Base-by-base conservation (phyloP, 495 filamentous ascomycete genomes). In the Aspergillus egyptiacus region DNA sequence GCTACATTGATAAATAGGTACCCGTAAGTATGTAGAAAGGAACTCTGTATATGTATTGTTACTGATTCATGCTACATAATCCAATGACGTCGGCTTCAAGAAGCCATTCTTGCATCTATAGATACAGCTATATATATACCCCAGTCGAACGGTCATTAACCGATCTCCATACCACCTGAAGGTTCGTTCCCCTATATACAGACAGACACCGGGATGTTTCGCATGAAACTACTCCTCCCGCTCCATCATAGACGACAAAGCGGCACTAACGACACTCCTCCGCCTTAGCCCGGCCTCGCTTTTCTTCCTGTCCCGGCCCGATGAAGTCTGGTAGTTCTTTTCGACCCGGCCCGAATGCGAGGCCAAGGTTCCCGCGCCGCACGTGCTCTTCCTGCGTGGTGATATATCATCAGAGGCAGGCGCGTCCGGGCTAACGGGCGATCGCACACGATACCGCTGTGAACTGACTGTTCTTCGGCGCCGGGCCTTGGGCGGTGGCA, bases 261-360 rank as follows among this genome's bases (percentile, higher is more conserved):
- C 69, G 20, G 69, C 66, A 61, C 66, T 72, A 6, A 75, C 70
- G 30, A 75, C 58, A 48, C 71, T 75, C 60, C 68, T 72, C 39
- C 71, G 55, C 32, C 71, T 56, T 10, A 74, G 45, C 0, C 67
- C 65, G 40, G 69, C 64, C 23, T 73, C 71, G 46, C 64, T 64
- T 49, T 67, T 68, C 55, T 67, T 71, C 8, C 58, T 60, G 31
- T 66, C 65, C 15, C 64, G 56, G n/a, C 54, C 46, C 2, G 58
- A 57, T 13, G 56, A 37, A 23, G 37, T 24, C 42, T 64, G 50
- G 46, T 71, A 67, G 22, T 43, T 65, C 47, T 74, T 74, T 45
- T 70, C 70, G 39, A 74, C 62, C 8, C 71, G 67, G 46, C 59
- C 25, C 14, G 36, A 39, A 31, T 31, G 55, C 3, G 65, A 54